These are phyloP conservation scores for Parafenestella ontariensis DNA, from an alignment of 2,329 filamentous ascomycete genomes.

Conservation along the genomic window DNA sequence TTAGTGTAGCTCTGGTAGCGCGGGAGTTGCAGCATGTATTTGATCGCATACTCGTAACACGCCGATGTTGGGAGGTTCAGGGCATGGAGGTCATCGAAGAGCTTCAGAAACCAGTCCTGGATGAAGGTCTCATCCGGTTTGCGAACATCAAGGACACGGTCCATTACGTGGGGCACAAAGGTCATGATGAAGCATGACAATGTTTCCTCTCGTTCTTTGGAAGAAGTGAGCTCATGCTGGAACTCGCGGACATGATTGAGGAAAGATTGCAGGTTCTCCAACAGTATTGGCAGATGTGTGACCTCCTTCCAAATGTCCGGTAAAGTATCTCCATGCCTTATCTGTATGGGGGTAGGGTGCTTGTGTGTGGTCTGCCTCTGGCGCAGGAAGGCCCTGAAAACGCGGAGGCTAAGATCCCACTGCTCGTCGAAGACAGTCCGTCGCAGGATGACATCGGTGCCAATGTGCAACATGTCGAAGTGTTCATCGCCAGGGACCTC, in stretches of 20 bases:
- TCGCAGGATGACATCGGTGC: constrained; percentile 39
- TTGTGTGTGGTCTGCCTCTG: constrained; percentile 7
- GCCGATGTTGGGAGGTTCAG: constrained; percentile 23
- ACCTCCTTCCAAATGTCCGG: constrained; percentile 36
- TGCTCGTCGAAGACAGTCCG: constrained; percentile 40
- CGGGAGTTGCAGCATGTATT: constrained; percentile 30
- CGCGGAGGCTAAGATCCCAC: constrained; percentile 45
- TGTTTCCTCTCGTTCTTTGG: constrained; percentile 14
- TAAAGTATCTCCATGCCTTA: constrained; percentile 14
- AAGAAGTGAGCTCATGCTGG: constrained; percentile 29
- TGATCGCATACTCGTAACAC: constrained; percentile 39
- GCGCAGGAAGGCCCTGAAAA: constrained; percentile 30
- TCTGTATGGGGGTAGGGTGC: background rate
- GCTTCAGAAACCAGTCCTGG: constrained; percentile 29
- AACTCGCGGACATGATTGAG: constrained; percentile 33
- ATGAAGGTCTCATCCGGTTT: constrained; percentile 35
- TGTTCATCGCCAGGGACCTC: constrained; percentile 38
- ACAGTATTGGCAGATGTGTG: constrained; percentile 31
- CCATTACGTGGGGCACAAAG: constrained; percentile 39
- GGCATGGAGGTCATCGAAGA: constrained; percentile 32
- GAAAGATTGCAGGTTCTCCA: constrained; percentile 35
- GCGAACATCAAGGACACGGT: constrained; percentile 24
- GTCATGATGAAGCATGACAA: constrained; percentile 33
- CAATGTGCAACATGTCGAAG: constrained; percentile 22
- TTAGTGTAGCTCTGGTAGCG: constrained; percentile 39